Conservation (phyloP, 345 rosid genomes). For the Lumnitzera racemosa region DNA sequence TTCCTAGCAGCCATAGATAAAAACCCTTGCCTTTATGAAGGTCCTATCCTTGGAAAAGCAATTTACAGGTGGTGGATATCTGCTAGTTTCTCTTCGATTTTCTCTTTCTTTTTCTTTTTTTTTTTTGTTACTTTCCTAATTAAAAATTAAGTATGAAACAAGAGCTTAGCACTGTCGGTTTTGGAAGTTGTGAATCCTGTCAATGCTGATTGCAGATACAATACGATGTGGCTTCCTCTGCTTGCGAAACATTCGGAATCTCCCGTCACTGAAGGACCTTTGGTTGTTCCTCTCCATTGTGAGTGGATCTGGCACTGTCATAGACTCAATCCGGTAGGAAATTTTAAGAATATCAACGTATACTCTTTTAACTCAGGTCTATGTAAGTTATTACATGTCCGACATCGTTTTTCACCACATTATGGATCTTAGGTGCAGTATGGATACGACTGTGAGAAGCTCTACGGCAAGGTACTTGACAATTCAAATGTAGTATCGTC, state of each 20-base stretch:
- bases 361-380: too few species aligned
- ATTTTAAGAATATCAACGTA: neutral
- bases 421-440: constrained; percentile 42
- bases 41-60: too few species aligned
- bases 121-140: neutral
- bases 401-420: too few species aligned
- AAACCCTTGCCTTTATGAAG: too few species aligned
- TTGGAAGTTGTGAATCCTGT: neutral
- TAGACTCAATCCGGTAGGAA: constrained; percentile 86
- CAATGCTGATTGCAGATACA: constrained; percentile 48
- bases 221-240: constrained; percentile 92
- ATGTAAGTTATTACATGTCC: too few species aligned
- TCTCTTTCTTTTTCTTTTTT: too few species aligned
- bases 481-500: constrained; percentile 58
- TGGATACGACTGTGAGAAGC: constrained; percentile 69
- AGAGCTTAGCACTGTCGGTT: neutral
- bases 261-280: constrained; percentile 40
- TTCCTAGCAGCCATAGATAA: too few species aligned
- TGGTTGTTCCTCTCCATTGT: constrained; percentile 91
- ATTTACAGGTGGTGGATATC: too few species aligned
- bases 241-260: constrained; percentile 54
- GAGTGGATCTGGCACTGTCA: constrained; percentile 99
- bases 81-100: too few species aligned
- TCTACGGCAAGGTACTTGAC: constrained; percentile 65
- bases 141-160: neutral